Base-by-base conservation (phyloP, 2,329 filamentous ascomycete species). In the Colletotrichum caudatum region DNA sequence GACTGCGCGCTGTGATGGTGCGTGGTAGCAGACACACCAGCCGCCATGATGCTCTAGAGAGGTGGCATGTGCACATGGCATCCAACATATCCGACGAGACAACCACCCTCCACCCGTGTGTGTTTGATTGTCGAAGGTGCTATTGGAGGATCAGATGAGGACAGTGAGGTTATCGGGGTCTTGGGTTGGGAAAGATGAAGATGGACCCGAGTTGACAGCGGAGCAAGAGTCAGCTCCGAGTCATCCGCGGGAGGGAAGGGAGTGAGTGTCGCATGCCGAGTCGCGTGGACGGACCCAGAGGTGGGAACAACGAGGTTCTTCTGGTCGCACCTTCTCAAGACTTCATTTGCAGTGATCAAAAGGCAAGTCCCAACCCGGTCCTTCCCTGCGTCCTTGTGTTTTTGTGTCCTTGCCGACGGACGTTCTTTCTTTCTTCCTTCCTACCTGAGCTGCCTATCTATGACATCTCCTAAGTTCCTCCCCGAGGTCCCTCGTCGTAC, bases 11-110 rank as follows among this genome's bases (percentile, higher is more conserved):
- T n/a, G 39, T 20, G n/a, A 20, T 29, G 16, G 57, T 20, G 14
- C 20, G 23, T 41, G 50, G 50, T 59, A 59, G 66, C 26, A 65
- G 20, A 46, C 50, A 50, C 16, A 53, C 26, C 54, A 50, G 54
- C 41, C 39, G 20, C 41, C 39, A 16, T 44, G 18, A 70, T 44
- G 39, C 41, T 57, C 39, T 18, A 39, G 48, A 46, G 33, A 11
- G 48, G 50, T 59, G 68, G 50, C 68, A 68, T 71, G 53, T 68
- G 68, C 64, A 63, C 57, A 62, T 61, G 63, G 57, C 63, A 51
- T 51, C 39, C 35, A 68, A 64, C 50, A 58, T 57, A 35, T 56
- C 41, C 41, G 18, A 39, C 26, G 50, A 51, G 57, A 63, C n/a
- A 26, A 5, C 18, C 11, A 14, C 16, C 53, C 48, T 12, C 18